phyloP scores from a whole-genome alignment of 805 yeast species.

The Vanderwaltozyma verrucispora region DNA sequence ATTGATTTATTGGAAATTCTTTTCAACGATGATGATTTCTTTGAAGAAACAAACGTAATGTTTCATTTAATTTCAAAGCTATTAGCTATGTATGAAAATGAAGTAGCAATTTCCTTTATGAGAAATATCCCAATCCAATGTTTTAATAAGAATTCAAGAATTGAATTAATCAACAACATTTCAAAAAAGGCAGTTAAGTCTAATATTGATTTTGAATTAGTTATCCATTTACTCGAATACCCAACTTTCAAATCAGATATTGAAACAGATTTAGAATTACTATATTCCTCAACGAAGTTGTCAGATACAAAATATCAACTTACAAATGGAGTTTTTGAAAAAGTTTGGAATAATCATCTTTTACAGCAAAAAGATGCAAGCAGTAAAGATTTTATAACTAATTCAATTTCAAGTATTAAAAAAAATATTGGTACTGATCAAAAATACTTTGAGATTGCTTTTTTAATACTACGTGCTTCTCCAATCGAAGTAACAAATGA shows the following conservation, averaged over 20 bases:
- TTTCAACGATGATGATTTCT: slow-evolving; percentile 32
- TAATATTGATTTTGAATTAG: slow-evolving; percentile 9
- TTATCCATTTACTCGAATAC: slow-evolving; percentile 34
- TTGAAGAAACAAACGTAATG: slow-evolving; percentile 38
- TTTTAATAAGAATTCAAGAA: slow-evolving; percentile 29
- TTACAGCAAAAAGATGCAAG: slow-evolving; percentile 30
- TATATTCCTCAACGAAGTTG: slow-evolving; percentile 9
- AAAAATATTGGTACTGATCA: slow-evolving; percentile 4
- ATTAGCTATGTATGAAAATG: slow-evolving; percentile 4
- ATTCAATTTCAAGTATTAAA: not conserved
- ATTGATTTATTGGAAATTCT: slow-evolving; percentile 15
- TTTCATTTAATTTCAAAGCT: slow-evolving; percentile 21
- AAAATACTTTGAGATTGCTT: slow-evolving; percentile 8
- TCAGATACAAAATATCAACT: slow-evolving; percentile 7
- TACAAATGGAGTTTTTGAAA: slow-evolving; percentile 22
- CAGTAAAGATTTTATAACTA: slow-evolving; percentile 10
- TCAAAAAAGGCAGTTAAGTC: slow-evolving; percentile 4
- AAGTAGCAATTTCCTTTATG: slow-evolving; percentile 5
- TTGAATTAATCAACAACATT: slow-evolving; percentile 20
- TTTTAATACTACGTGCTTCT: slow-evolving; percentile 5
- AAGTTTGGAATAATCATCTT: slow-evolving; percentile 33
- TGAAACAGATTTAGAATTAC: slow-evolving; percentile 33
- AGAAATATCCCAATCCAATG: slow-evolving; percentile 41
- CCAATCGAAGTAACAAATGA: not conserved
- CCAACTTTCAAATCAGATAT: slow-evolving; percentile 47